phyloP scores from a whole-genome alignment of 306 rosid genomes.

The Quercus cerris region DNA sequence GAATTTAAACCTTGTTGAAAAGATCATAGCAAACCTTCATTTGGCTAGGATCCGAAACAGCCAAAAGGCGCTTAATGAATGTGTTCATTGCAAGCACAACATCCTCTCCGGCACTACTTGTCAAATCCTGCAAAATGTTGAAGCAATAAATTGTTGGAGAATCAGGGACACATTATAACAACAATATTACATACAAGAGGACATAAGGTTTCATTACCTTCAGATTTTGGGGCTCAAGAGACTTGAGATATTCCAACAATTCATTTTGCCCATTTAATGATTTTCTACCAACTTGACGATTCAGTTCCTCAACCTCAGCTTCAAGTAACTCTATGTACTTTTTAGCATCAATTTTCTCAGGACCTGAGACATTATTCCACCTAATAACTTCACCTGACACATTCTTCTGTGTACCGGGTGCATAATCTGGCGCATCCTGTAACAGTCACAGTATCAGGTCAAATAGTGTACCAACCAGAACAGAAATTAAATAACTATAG shows the following conservation, averaged over 20 bases:
- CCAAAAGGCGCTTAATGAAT: constrained; percentile 92
- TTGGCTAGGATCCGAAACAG: constrained; percentile 85
- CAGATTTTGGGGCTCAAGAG: constrained; percentile 94
- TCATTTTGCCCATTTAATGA: constrained; percentile 75
- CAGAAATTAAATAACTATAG: background rate
- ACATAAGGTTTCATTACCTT: constrained; percentile 47
- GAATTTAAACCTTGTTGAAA: background rate
- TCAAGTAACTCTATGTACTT: constrained; percentile 94
- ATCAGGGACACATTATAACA: background rate
- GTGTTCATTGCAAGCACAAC: constrained; percentile 92
- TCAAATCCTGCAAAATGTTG: constrained; percentile 60
- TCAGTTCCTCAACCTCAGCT: constrained; percentile 91
- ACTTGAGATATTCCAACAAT: constrained; percentile 81
- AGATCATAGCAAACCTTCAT: constrained; percentile 62
- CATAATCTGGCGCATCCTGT: constrained; percentile 86
- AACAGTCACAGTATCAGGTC: constrained; percentile 21
- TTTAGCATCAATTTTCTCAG: constrained; percentile 85
- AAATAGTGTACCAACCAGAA: constrained; percentile 21
- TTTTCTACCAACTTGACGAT: constrained; percentile 85
- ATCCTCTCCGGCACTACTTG: constrained; percentile 95
- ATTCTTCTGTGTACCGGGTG: constrained; percentile 92
- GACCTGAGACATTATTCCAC: constrained; percentile 89
- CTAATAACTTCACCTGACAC: constrained; percentile 93
- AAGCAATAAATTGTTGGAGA: background rate
- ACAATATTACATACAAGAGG: background rate